Base-by-base conservation (phyloP, 2,329 filamentous ascomycete species). In the Kalmusia sp. region DNA sequence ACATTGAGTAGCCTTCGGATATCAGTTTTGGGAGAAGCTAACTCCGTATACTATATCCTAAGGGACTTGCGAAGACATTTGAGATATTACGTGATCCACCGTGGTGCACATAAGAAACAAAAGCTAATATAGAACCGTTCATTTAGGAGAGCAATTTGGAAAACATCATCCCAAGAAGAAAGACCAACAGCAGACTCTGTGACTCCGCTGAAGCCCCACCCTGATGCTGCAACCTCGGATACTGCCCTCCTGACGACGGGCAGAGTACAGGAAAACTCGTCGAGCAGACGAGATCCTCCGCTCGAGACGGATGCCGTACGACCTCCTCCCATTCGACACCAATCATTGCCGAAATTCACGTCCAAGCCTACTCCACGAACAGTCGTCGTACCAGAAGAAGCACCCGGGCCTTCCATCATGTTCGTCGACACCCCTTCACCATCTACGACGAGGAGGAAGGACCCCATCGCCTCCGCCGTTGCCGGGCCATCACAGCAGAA, bases 301-400 rank as follows among this genome's bases (percentile, higher is more conserved):
- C 51, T 62, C 27, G 25, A 46, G 3, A 72, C 61, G 38, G 65
- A 71, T 34, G 58, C 63, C 6, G 45, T 65, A 43, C 78, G 80
- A 25, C 84, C 84, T 6, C 72, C 74, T 12, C 72, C 83, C 7
- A 82, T 83, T 2, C 76, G 82, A 4, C 80, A 85, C 48, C 78
- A 82, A 19, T 87, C 85, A 1, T 76, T 80, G 15, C 80, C 83
- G 38, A 84, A 85, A 31, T 93, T 93, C 70, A 88, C 87, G 0
- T 92, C 88, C 45, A 86, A 85, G 5, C 86, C 90, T 0, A 85
- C 91, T 1, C 91, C 90, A 0, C 85, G 89, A 59, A 87, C 90
- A 2, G 84, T 81, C 55, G 82, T 92, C 19, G 84, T 84, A 3
- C 33, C 56, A 1, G 84, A 89, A 54, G 89, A 88, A 51, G 85